Evolutionary conservation across 257 asterid species (phyloP), one percentile per base, ranked within the genome.

Genomic region (Primulina tabacum): DNA sequence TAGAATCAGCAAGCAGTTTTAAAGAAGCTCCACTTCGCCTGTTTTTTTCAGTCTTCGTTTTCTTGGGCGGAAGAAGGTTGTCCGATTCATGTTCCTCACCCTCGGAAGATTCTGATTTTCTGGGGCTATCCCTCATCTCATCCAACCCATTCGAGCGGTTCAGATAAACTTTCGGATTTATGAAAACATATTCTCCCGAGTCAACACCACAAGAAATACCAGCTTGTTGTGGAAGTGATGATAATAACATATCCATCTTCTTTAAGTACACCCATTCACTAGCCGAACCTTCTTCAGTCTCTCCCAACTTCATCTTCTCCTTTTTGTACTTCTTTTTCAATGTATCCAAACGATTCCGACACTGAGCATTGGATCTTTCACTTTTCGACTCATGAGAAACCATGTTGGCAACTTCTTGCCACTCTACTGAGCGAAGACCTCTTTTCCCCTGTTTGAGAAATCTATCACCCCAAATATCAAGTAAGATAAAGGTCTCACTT

Each of bases 111-210:
- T 75, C 90, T 2, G 90, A 89, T 65, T 81, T 77, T 59, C 76
- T 87, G 0, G 97, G 97, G 71, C 96, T 86, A 70, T 86, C 99
- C 74, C 90, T 85, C 92, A 80, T 86, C 87, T 86, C 96, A 60
- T 87, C 96, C 76, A 82, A 76, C 16, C 89, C 91, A 37, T 94
- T 90, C 14, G 96, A 71, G 10, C 75, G 83, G 47, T 81, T 82
- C 71, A 81, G 55, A 72, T 84, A 79, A 70, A 73, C 91, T 72
- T 77, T 78, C 1, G 92, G 88, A 79, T 81, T 83, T 82, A 77
- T 77, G 75, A 86, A 85, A 24, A 79, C 83, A 61, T 79, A 89
- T 78, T 88, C 97, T 21, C 97, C 96, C 0, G 99, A 82, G 85
- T 90, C 96, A 4, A 86, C 79, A 28, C 90, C 96, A 72, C 92